Base-by-base conservation (phyloP, 1,139 yeast genomes). In the Nakaseomyces bracarensis region DNA sequence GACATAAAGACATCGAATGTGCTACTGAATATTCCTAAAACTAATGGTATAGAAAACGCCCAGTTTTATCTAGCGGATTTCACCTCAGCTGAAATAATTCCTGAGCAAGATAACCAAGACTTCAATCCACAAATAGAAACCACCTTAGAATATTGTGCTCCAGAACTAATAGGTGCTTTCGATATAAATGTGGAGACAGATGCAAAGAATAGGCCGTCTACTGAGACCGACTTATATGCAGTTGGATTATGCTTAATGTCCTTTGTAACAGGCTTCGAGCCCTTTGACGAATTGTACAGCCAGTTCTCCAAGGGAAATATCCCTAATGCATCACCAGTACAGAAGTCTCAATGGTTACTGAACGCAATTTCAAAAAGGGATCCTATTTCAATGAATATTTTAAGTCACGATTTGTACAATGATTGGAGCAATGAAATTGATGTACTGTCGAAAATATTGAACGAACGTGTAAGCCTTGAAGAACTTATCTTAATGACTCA, bases 391-490 rank as follows among this genome's bases (percentile, higher is more conserved):
- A 43, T 46, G 33, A 51, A 65, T 77, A 83, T 26, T 71, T 67
- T 52, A 60, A 66, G 51, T 75, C 81, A 66, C 82, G 77, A 45
- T 71, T 77, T 16, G 70, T 70, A 3, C 82, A 82, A 56, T 71
- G 72, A 35, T 15, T 51, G 54, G 54, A 22, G 33, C 2, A 23
- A 31, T 3, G 54, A 49, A 28, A 19, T 50, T 8, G 38, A 41
- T 10, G 30, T 50, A 13, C 30, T 50, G 11, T 33, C 42, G 5
- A 29, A 42, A 28, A 43, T 49, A 10, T 35, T 49, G n/a, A 35
- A 41, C 1, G 35, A 48, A 26, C 40, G 52, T 36, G 15, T 40
- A 2, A 33, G 51, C 11, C 28, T 49, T 20, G 45, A 49, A 30
- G 38, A 42, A 3, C 21, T 38, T 2, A 25, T 46, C 43, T 21